phyloP scores from a whole-genome alignment of 2,329 filamentous ascomycete species.

The Pyricularia pennisetigena region DNA sequence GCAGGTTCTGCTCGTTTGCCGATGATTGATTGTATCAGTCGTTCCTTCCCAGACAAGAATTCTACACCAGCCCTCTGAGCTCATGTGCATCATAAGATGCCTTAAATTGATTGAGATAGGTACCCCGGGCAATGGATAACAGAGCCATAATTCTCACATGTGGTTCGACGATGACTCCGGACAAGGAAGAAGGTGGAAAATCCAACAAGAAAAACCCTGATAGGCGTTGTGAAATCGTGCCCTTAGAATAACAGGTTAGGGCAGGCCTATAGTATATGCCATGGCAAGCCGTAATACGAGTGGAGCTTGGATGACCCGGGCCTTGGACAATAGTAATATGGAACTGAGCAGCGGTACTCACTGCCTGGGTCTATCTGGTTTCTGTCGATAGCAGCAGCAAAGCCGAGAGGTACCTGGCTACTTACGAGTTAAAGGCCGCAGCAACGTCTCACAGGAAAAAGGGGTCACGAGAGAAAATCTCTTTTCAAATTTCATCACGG shows the following conservation, averaged over 20 bases:
- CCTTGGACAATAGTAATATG: not conserved
- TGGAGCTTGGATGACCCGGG: not conserved
- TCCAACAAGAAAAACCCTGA: not conserved
- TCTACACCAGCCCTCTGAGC: not conserved
- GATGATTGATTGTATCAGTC: not conserved
- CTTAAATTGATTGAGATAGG: not conserved
- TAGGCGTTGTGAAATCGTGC: no score
- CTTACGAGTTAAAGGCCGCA: not conserved
- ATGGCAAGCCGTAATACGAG: not conserved
- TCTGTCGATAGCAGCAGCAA: not conserved
- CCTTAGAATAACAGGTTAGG: not conserved
- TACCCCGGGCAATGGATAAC: not conserved
- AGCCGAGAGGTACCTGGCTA: not conserved
- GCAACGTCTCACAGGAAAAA: not conserved
- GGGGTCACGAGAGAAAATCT: not conserved
- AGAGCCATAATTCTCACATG: not conserved
- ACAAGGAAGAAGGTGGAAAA: not conserved
- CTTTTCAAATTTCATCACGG: not conserved
- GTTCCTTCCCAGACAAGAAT: not conserved
- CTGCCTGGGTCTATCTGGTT: not conserved
- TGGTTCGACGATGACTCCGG: not conserved
- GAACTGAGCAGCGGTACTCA: not conserved
- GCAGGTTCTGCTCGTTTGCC: not conserved
- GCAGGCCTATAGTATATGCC: not conserved
- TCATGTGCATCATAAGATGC: not conserved